Conservation (phyloP, 345 rosid genomes). For the Arabis hirsuta region DNA sequence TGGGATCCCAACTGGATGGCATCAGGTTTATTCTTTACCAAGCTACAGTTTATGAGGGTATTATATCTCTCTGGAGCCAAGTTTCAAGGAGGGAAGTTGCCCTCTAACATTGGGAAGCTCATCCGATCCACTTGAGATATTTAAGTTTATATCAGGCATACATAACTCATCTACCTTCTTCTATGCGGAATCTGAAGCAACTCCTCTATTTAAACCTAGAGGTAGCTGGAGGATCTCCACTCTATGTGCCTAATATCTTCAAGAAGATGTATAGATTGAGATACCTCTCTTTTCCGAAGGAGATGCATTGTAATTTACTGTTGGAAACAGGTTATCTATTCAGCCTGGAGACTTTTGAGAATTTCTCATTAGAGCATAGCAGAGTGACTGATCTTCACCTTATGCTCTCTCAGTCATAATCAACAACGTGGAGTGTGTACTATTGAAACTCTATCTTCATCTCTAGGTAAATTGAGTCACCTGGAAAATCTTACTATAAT, state of each 20-base stretch:
- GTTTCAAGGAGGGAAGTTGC: conserved; percentile 15
- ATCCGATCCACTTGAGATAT: conserved; percentile 42
- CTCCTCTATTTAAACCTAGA: conserved; percentile 13
- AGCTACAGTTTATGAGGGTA: conserved; percentile 39
- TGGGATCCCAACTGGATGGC: neutral
- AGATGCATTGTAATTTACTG: neutral
- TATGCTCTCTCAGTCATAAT: too few species aligned
- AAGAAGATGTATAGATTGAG: conserved; percentile 15
- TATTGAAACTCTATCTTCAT: too few species aligned
- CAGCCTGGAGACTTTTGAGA: neutral
- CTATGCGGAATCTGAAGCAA: conserved; percentile 12
- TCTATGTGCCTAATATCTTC: conserved; percentile 25
- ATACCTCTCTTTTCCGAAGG: neutral
- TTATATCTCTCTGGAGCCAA: conserved; percentile 35
- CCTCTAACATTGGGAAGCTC: conserved; percentile 38
- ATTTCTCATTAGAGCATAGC: neutral
- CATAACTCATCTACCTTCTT: conserved; percentile 27
- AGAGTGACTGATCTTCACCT: too few species aligned
- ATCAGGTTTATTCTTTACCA: neutral
- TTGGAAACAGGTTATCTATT: neutral
- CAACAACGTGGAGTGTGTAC: too few species aligned
- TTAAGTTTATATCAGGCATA: neutral
- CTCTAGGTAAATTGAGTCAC: too few species aligned
- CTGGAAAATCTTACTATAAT: neutral
- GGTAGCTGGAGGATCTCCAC: neutral